Conservation (phyloP, 805 yeast species). For the Dipodascopsis uninucleata region DNA sequence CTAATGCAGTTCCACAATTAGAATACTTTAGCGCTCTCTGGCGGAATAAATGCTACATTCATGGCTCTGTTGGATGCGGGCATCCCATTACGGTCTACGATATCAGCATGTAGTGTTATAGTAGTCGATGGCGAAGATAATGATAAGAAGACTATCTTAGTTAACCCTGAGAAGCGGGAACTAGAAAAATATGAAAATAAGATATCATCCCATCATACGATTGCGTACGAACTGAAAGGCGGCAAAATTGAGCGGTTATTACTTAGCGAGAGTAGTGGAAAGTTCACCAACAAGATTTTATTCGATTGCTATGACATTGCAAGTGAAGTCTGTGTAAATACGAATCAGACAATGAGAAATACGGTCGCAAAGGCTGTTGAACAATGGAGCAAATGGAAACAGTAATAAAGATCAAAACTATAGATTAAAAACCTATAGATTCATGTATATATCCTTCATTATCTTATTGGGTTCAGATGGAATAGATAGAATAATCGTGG, state of each 20-base stretch:
- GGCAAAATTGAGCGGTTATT: constrained; percentile 53
- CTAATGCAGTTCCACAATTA: no score
- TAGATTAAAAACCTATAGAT: no score
- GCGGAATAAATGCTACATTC: constrained; percentile 67
- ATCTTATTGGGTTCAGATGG: no score
- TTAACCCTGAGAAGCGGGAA: constrained; percentile 48
- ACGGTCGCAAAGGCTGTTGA: constrained; percentile 34
- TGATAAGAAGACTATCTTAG: constrained; percentile 20
- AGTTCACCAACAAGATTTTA: constrained; percentile 56
- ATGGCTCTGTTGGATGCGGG: constrained; percentile 80
- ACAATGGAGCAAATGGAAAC: constrained; percentile 8
- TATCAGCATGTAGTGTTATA: constrained; percentile 18
- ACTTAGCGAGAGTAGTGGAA: constrained; percentile 70
- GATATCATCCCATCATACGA: constrained; percentile 55
- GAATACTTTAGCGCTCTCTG: constrained; percentile 52
- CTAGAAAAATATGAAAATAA: constrained; percentile 38
- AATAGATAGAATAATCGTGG: no score
- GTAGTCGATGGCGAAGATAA: not conserved
- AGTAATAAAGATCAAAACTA: no score
- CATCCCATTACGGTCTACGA: constrained; percentile 48
- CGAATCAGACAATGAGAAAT: constrained; percentile 48
- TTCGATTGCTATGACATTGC: constrained; percentile 52
- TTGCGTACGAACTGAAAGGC: constrained; percentile 56
- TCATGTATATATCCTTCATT: no score
- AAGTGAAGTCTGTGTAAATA: constrained; percentile 44